These are phyloP conservation scores for Pseudomassariella vexata DNA, from an alignment of 2,329 filamentous ascomycete species.

Conservation along the genomic window DNA sequence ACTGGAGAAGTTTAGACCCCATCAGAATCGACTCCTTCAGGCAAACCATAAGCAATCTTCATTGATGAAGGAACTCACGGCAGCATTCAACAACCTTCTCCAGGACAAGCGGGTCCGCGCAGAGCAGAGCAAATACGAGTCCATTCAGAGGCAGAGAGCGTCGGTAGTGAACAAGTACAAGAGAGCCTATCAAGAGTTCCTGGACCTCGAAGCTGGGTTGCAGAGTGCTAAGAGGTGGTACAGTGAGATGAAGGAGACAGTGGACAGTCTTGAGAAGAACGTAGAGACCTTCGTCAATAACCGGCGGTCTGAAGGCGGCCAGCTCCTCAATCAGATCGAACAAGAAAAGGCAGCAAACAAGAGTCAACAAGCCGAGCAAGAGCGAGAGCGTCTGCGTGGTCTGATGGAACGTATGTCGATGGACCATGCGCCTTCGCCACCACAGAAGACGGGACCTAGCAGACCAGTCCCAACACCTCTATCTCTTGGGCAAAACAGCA, in stretches of 20 bases:
- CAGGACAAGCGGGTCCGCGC: slow-evolving; percentile 91
- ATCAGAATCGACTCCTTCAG: slow-evolving; percentile 85
- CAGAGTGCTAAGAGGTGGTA: slow-evolving; percentile 91
- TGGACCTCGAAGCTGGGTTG: slow-evolving; percentile 81
- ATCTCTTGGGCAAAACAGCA: slow-evolving; percentile 40
- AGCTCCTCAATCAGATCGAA: slow-evolving; percentile 84
- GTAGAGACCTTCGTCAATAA: slow-evolving; percentile 97
- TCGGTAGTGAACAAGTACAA: slow-evolving; percentile 82
- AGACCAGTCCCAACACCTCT: slow-evolving; percentile 37
- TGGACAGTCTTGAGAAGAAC: slow-evolving; percentile 88
- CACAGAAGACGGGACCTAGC: slow-evolving; percentile 30
- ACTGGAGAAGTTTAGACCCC: slow-evolving; percentile 92
- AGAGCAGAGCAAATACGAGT: slow-evolving; percentile 93
- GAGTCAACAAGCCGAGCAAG: slow-evolving; percentile 64
- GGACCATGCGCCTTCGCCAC: slow-evolving; percentile 50
- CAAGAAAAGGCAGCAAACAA: slow-evolving; percentile 62
- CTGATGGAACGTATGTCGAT: slow-evolving; percentile 96
- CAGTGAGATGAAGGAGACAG: slow-evolving; percentile 89
- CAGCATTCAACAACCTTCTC: slow-evolving; percentile 77
- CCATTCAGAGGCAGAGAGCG: slow-evolving; percentile 75
- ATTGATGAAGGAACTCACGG: slow-evolving; percentile 90
- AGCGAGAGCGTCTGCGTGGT: slow-evolving; percentile 77
- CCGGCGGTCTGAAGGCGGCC: slow-evolving; percentile 80
- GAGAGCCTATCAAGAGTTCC: slow-evolving; percentile 85
- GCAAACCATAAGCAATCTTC: slow-evolving; percentile 93